Conservation (phyloP, 352 stramenopile genomes). For the Aphanomyces euteiches region DNA sequence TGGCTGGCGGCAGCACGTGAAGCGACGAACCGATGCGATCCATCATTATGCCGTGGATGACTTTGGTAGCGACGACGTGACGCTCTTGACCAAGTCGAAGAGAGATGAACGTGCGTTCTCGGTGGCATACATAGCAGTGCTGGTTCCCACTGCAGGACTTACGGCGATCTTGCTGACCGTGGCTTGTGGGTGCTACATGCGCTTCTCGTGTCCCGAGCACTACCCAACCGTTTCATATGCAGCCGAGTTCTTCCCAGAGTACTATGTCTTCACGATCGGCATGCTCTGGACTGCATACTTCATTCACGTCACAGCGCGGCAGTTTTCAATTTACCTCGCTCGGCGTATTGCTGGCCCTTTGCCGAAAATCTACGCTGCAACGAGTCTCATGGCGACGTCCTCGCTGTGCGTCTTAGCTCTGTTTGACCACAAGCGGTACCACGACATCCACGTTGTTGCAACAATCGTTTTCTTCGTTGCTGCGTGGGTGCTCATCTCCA, state of each 20-base stretch:
- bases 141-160: constrained; percentile 66
- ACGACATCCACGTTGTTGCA: constrained; percentile 62
- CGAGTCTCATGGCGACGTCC: constrained; percentile 37
- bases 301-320: constrained; percentile 44
- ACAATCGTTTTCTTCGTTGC: constrained; percentile 70
- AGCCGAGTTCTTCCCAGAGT: constrained; percentile 67
- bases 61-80: background rate
- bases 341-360: background rate
- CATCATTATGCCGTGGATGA: background rate
- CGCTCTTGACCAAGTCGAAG: background rate
- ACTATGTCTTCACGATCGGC: constrained; percentile 56
- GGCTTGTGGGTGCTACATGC: constrained; percentile 51
- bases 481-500: constrained; percentile 57
- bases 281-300: constrained; percentile 74
- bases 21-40: background rate
- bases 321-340: background rate
- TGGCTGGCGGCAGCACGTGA: background rate
- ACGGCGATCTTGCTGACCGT: constrained; percentile 66
- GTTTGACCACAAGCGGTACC: constrained; percentile 64
- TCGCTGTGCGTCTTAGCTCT: constrained; percentile 67
- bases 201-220: constrained; percentile 65
- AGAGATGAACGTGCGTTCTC: background rate
- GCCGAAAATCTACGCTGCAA: constrained; percentile 6
- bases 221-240: constrained; percentile 82
- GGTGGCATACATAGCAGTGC: constrained; percentile 40